phyloP scores from a whole-genome alignment of 768 basidiomycete species.

The Serendipita vermifera region DNA sequence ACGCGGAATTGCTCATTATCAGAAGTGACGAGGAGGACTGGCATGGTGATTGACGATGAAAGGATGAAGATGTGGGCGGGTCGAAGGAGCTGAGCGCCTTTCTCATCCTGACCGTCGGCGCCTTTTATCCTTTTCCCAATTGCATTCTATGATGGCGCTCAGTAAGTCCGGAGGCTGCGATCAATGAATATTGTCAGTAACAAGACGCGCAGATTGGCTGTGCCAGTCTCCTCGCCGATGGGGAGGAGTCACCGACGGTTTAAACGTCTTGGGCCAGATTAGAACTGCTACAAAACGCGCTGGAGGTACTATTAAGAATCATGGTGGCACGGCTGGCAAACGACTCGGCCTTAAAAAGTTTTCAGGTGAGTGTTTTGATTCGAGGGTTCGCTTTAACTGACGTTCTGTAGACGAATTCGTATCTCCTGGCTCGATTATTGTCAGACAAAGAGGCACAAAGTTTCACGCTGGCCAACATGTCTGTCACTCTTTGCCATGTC shows the following conservation, averaged over 20 bases:
- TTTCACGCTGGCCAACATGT: conserved; percentile 95
- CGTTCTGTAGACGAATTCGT: conserved; percentile 65
- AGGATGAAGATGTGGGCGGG: conserved; percentile 13
- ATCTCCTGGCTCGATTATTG: conserved; percentile 89
- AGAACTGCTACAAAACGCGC: conserved; percentile 95
- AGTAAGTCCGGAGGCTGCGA: too few relatives aligned
- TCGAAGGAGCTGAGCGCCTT: conserved; percentile 1
- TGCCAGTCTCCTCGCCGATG: too few relatives aligned
- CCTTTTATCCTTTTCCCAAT: too few relatives aligned
- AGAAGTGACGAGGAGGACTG: conserved; percentile 75
- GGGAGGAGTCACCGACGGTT: too few relatives aligned
- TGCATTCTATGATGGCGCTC: too few relatives aligned
- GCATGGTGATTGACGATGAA: conserved; percentile 34
- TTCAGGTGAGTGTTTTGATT: conserved; percentile 46
- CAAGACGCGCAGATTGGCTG: too few relatives aligned
- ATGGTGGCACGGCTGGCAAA: conserved; percentile 85
- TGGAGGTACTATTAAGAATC: conserved; percentile 87
- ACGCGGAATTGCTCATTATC: conserved; percentile 92
- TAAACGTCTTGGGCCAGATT: conserved; percentile 44
- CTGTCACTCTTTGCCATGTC: conserved; percentile 22
- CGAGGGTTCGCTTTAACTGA: conserved; percentile 3
- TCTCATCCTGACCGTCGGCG: background rate
- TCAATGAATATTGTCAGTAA: too few relatives aligned
- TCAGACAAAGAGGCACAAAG: conserved; percentile 82
- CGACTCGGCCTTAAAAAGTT: conserved; percentile 93